A percentile compares a stretch with the other conserved stretches of the same genome.
Evolutionary conservation across 2,329 filamentous ascomycete species (phyloP).

Genomic region (Fusarium sp.): DNA sequence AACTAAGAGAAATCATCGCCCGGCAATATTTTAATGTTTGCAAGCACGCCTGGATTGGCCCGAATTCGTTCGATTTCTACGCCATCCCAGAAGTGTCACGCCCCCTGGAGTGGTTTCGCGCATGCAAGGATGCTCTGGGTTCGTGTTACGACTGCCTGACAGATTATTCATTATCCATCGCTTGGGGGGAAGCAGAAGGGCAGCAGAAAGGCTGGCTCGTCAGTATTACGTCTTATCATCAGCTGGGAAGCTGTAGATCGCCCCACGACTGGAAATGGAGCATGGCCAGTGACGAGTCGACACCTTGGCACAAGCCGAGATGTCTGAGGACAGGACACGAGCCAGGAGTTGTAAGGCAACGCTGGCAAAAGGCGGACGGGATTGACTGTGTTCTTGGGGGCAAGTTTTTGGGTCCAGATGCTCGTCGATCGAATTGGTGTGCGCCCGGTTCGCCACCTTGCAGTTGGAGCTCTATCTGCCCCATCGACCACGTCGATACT

Average conservation of each 20-base stretch:
- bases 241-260: slow-evolving; percentile 15
- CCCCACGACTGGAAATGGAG: slow-evolving; percentile 31
- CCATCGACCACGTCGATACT: too few species aligned
- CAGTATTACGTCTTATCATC: neutral
- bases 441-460: too few species aligned
- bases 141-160: slow-evolving; percentile 23
- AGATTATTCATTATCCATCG: slow-evolving; percentile 24
- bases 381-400: neutral
- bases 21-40: neutral
- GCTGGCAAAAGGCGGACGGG: slow-evolving; percentile 4
- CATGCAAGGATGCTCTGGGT: neutral
- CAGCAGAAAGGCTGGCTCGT: slow-evolving; percentile 14
- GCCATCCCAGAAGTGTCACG: slow-evolving; percentile 1
- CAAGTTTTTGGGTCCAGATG: neutral
- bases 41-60: neutral
- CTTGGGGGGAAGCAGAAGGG: too few species aligned
- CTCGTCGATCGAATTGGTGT: too few species aligned
- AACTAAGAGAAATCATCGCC: neutral
- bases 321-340: neutral
- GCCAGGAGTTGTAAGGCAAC: slow-evolving; percentile 11
- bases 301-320: slow-evolving; percentile 2
- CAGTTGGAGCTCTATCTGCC: too few species aligned
- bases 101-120: neutral
- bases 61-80: neutral
- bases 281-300: rapidly evolving